Conservation (phyloP, 225 moss, liverwort and hornwort genomes). For the Bryum argenteum region DNA sequence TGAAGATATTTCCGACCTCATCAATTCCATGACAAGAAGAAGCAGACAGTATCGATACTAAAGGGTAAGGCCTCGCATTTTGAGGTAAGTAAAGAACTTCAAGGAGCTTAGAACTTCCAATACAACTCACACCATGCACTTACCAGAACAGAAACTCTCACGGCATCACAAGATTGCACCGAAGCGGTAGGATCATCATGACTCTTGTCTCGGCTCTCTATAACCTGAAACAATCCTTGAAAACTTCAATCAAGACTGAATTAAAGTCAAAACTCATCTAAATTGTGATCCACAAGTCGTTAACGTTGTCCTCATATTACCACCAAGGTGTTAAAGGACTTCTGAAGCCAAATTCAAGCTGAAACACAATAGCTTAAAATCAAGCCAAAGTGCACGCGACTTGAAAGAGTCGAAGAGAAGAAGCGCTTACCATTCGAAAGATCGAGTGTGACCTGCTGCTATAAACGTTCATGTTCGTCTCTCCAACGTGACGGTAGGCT, state of each 20-base stretch:
- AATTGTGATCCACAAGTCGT: slow-evolving; percentile 7
- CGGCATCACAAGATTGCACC: slow-evolving; percentile 80
- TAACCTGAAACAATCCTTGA: slow-evolving; percentile 56
- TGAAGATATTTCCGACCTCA: slow-evolving; percentile 5
- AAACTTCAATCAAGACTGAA: slow-evolving; percentile 15
- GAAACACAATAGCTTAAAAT: slow-evolving; percentile 4
- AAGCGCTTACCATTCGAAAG: slow-evolving; percentile 83
- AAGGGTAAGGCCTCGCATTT: not conserved
- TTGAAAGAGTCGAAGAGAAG: slow-evolving; percentile 2
- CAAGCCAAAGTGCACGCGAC: not conserved
- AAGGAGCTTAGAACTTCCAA: not conserved
- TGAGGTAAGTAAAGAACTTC: slow-evolving; percentile 10
- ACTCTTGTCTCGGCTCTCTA: slow-evolving; percentile 91
- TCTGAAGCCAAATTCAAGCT: not conserved
- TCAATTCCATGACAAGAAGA: not conserved
- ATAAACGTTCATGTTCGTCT: slow-evolving; percentile 96
- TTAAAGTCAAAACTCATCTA: not conserved
- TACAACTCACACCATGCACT: slow-evolving; percentile 3
- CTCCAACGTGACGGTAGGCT: slow-evolving; percentile 87
- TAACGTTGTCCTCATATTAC: not conserved
- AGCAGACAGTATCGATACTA: not conserved
- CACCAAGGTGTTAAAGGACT: not conserved
- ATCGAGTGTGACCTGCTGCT: slow-evolving; percentile 98
- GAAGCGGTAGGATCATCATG: slow-evolving; percentile 64
- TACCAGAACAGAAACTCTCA: slow-evolving; percentile 95